phyloP scores from a whole-genome alignment of 2,329 filamentous ascomycete genomes.

The Stagonosporopsis vannaccii region DNA sequence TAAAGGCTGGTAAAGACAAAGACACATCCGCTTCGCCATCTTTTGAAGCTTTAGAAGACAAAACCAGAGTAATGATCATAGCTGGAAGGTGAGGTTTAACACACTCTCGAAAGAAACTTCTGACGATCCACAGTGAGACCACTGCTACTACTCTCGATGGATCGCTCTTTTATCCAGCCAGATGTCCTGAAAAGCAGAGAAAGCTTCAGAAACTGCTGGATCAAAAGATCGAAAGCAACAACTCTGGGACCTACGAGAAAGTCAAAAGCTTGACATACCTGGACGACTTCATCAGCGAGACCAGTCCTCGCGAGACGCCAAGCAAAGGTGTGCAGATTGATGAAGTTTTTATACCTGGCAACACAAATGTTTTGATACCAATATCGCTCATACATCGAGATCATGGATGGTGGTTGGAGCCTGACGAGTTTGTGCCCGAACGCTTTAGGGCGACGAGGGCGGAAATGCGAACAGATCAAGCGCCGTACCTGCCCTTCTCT shows the following conservation, averaged over 20 bases:
- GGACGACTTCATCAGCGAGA: conserved; percentile 42
- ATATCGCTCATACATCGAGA: conserved; percentile 35
- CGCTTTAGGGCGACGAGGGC: conserved; percentile 21
- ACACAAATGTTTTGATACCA: conserved; percentile 22
- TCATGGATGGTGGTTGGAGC: conserved; percentile 22
- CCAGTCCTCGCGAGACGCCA: conserved; percentile 47
- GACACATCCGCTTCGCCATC: conserved; percentile 46
- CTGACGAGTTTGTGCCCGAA: conserved; percentile 24
- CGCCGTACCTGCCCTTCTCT: conserved; percentile 26
- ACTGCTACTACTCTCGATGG: conserved; percentile 39
- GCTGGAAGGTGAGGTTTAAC: conserved; percentile 36
- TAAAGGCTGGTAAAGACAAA: conserved; percentile 50
- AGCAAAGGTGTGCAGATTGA: conserved; percentile 37
- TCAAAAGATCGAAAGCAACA: conserved; percentile 24
- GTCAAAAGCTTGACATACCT: conserved; percentile 36
- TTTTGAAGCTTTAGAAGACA: conserved; percentile 40
- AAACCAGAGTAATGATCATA: conserved; percentile 45
- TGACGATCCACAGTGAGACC: conserved; percentile 40
- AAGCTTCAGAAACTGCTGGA: conserved; percentile 44
- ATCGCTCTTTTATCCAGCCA: conserved; percentile 41
- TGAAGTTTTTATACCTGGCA: conserved; percentile 24
- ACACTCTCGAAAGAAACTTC: background rate
- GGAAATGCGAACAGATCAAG: conserved; percentile 26
- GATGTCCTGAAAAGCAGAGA: conserved; percentile 31
- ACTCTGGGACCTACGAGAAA: conserved; percentile 41